Base-by-base conservation (phyloP, 352 stramenopile species). In the Pythium vanterpoolii region DNA sequence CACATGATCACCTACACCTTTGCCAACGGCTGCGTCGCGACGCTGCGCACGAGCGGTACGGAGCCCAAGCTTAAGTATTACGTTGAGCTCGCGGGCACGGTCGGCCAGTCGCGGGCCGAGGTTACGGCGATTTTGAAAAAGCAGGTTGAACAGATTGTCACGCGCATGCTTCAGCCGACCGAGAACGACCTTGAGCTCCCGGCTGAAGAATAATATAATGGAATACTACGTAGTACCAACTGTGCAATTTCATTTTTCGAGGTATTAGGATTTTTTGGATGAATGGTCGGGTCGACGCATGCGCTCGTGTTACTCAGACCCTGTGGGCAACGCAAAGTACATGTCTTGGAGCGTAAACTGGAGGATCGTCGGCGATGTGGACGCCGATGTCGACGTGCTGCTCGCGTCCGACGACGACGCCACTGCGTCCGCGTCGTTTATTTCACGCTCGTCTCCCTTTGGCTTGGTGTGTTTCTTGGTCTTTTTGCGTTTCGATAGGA, bases 51-150 rank as follows among this genome's bases (percentile, higher is more conserved):
- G 33, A 99, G 95, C 69, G 97, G 97, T 19, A 99, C 97, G 13
- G 97, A 99, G 72, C 97, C 97, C 21, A 99, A 99, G 76, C 96
- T 99, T 60, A 99, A 99, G 77, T 99, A 98, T 69, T 99, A 99
- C 71, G 89, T 98, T 34, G 97, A 99, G 79, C 72, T 93, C 13
- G 81, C 83, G 23, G 86, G 83, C 21, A 65, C 76, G 27, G 72
- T 86, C 21, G 81, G 84, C 18, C 75, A 91, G 65, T 76, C 72
- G 43, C 83, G 80, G 21, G 72, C 74, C 23, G 79, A 91, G 27
- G 79, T 93, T 11, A 72, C 67, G 9, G 49, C 59, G 4, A 77
- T 84, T 31, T 63, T 93, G 24, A 63, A 51, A 19, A 75, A 75
- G 60, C 86, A 92, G 51, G 86, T 95, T 10, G 62, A 83, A 45